Base-by-base conservation (phyloP, 2,329 filamentous ascomycete species). In the Phaeosphaeriaceae sp. region DNA sequence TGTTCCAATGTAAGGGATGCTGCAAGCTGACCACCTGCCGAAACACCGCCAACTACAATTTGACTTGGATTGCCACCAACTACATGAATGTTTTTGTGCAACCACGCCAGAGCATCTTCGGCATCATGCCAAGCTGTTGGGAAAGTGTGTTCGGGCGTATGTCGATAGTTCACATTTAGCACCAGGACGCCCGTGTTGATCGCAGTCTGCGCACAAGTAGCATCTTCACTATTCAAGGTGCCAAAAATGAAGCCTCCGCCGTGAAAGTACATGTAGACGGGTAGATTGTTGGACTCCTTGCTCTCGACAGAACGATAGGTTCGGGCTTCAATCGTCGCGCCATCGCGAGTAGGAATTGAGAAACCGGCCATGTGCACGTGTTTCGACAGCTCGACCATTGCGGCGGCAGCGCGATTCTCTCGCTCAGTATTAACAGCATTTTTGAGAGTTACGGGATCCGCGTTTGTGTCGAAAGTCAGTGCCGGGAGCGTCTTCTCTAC, bases 171-270 rank as follows among this genome's bases (percentile, higher is more conserved):
- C 11, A 85, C 71, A 34, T 83, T 82, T 1, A 85, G 57, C 0
- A 85, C 81, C 0, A 80, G 67, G 2, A 79, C 72, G 1, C 69
- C 64, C 0, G 73, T 63, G 4, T 72, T 71, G 11, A 76, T 61
- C 0, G 81, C 79, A 8, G 83, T 76, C 0, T 74, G 72, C 0
- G 78, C 67, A 53, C 82, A 86, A 1, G 70, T 73, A 0, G 78
- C 77, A 45, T 86, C 82, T 51, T 86, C 83, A 0, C 77, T 78
- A 1, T 64, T 56, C 2, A 85, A 59, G 0, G 77, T 81, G 2
- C 84, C 84, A n/a, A 81, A 79, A 7, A 83, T 56, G 48, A 81
- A 86, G 0, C 81, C 82, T 3, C 82, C 82, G 3, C 83, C 82
- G 53, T 84, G 83, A 38, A 69, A 67, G 39, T 64, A 66, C 1